Evolutionary conservation across 768 basidiomycete species (phyloP).

Genomic region (Leccinum olivaceopallidum): DNA sequence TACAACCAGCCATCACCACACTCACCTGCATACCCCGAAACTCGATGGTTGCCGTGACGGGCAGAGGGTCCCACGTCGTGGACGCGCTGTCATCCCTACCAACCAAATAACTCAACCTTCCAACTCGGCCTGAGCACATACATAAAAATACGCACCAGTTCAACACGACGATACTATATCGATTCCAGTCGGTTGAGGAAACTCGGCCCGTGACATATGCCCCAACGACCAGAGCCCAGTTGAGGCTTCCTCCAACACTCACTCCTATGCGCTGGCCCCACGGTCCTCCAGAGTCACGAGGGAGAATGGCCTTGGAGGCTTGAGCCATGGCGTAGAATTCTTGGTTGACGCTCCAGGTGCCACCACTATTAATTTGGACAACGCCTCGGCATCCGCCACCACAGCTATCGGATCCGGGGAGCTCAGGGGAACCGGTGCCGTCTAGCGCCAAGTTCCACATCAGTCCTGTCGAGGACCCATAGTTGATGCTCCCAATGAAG

Average conservation of each 20-base stretch:
- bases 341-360: conserved; percentile 66
- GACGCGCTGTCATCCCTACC: conserved; percentile 48
- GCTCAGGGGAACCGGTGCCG: conserved; percentile 58
- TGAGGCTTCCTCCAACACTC: conserved; percentile 53
- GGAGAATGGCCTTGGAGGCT: conserved; percentile 70
- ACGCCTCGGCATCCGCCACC: conserved; percentile 65
- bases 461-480: conserved; percentile 44
- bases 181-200: conserved; percentile 53
- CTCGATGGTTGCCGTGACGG: conserved; percentile 59
- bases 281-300: conserved; percentile 65
- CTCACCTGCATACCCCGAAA: conserved; percentile 62
- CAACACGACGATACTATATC: conserved; percentile 72
- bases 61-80: conserved; percentile 53
- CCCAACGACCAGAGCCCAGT: conserved; percentile 61
- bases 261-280: conserved; percentile 70
- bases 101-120: background rate
- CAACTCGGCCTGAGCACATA: background rate
- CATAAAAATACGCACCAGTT: conserved; percentile 48
- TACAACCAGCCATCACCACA: background rate
- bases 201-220: conserved; percentile 64
- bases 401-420: conserved; percentile 67
- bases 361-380: conserved; percentile 64
- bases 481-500: conserved; percentile 40
- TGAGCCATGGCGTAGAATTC: conserved; percentile 81
- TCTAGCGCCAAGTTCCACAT: conserved; percentile 81